Base-by-base conservation (phyloP, 176 grass and related monocot genomes). In the Lolium rigidum region DNA sequence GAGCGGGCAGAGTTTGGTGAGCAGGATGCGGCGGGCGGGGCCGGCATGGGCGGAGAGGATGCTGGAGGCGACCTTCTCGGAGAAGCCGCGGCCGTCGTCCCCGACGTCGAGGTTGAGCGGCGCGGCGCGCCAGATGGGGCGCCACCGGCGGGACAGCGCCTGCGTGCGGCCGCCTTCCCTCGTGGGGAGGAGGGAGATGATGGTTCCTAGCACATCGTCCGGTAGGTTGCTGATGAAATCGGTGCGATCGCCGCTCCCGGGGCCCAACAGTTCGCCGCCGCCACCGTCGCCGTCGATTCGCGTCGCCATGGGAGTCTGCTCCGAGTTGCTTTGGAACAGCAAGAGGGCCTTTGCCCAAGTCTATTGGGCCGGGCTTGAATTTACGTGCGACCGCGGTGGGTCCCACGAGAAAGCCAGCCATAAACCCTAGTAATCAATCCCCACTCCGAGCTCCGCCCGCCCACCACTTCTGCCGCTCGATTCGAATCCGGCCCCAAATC, bases 361-460 rank as follows among this genome's bases (percentile, higher is more conserved):
- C 10, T 11, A 62, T 25, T 5, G 59, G 63, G 63, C 63, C 28
- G 63, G 63, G 26, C 25, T 65, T 65, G 16, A 35, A 66, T 76
- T 9, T 20, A 14, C 17, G 8, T 7, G 28, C 24, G 0, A 86
- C 76, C 77, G 85, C 77, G 85, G 0, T 8, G 0, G 82, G 82
- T n/a, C 90, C 77, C 71, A 77, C 39, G 46, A 6, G n/a, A 43
- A 41, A 82, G 10, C 9, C 48, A 5, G 41, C 9, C 7, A 35
- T 72, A 86, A 92, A 88, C 86, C 90, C 87, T 88, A 89, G 76
- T 71, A 50, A 65, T 68, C 62, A 49, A 65, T 68, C 62, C 62
- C 50, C 52, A 57, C 28, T 56, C 52, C 20, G 21, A 82, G 18
- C 71, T 49, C 37, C 17, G 39, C 58, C 61, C 46, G 16, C 76